phyloP scores from a whole-genome alignment of 129 eudicot genomes.

The Pseudognaphalium luteoalbum region DNA sequence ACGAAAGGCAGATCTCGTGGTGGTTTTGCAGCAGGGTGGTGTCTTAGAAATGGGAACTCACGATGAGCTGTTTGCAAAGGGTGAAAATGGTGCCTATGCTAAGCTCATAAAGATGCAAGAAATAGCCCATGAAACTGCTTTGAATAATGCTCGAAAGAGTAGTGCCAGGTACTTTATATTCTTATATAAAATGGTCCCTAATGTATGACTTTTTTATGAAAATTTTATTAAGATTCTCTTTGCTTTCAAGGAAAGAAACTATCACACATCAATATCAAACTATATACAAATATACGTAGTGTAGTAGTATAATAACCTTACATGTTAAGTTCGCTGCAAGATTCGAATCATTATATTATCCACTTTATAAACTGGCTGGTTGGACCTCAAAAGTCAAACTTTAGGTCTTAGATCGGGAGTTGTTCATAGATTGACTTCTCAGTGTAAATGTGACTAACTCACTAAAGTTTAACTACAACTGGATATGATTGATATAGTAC shows the following conservation, averaged over 20 bases:
- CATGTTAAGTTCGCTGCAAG: constrained; percentile 5
- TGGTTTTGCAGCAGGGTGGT: constrained; percentile 80
- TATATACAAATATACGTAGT: too few relatives aligned
- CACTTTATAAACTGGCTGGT: not conserved
- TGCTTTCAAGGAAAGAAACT: not conserved
- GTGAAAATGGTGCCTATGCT: constrained; percentile 79
- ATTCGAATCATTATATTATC: constrained; percentile 6
- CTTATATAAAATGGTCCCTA: not conserved
- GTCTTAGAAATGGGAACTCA: constrained; percentile 83
- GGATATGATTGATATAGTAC: not conserved
- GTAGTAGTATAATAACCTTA: not conserved
- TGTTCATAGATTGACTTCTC: constrained; percentile 14
- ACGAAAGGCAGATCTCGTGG: constrained; percentile 87
- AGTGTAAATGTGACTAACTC: not conserved
- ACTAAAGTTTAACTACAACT: constrained; percentile 1
- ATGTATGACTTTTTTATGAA: constrained; percentile 5
- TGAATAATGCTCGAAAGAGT: constrained; percentile 82
- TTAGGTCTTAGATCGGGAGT: constrained; percentile 9
- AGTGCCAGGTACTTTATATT: constrained; percentile 68
- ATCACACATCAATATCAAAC: too few relatives aligned
- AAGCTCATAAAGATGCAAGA: constrained; percentile 90
- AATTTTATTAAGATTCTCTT: constrained; percentile 3
- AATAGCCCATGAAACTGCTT: constrained; percentile 81
- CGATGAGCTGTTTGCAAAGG: constrained; percentile 79
- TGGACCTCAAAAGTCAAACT: constrained; percentile 28